phyloP scores from a whole-genome alignment of 768 basidiomycete genomes.

The Kwoniella dejecticola region DNA sequence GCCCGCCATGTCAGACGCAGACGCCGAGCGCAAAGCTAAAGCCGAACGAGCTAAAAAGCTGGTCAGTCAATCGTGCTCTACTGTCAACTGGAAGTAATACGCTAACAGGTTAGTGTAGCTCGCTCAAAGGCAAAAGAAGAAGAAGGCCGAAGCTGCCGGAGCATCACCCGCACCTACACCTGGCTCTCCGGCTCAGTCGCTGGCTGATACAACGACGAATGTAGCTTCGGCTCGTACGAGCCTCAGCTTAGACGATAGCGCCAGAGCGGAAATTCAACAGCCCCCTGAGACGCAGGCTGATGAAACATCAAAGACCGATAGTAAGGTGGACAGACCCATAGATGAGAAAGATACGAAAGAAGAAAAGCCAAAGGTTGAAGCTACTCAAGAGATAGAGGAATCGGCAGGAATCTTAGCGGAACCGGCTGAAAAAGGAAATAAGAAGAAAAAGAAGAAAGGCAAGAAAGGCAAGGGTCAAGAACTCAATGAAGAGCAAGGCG shows the following conservation, averaged over 20 bases:
- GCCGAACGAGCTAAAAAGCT: constrained; percentile 53
- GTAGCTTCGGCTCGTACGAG: constrained; percentile 39
- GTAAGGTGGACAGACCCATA: neutral
- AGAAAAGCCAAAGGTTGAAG: constrained; percentile 21
- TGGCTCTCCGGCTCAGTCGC: constrained; percentile 33
- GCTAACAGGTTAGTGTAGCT: constrained; percentile 19
- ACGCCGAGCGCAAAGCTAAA: constrained; percentile 53
- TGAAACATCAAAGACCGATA: neutral
- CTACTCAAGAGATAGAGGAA: neutral
- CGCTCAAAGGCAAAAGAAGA: constrained; percentile 37
- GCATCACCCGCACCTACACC: constrained; percentile 24
- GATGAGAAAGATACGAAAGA: constrained; percentile 11
- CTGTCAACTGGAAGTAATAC: too few relatives aligned
- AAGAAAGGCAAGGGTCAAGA: constrained; percentile 2
- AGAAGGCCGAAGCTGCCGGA: constrained; percentile 16
- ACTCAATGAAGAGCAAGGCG: constrained; percentile 9
- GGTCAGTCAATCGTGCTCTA: constrained; percentile 29
- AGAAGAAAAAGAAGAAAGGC: constrained; percentile 25
- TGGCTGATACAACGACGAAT: constrained; percentile 15
- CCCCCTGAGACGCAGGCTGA: neutral
- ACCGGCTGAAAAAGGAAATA: neutral
- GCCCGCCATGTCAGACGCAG: constrained; percentile 35
- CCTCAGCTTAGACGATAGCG: constrained; percentile 40
- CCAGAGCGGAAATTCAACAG: constrained; percentile 28
- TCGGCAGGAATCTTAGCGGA: constrained; percentile 8